Evolutionary conservation across 495 filamentous ascomycete species (phyloP).

Genomic region (Cryomyces minteri): DNA sequence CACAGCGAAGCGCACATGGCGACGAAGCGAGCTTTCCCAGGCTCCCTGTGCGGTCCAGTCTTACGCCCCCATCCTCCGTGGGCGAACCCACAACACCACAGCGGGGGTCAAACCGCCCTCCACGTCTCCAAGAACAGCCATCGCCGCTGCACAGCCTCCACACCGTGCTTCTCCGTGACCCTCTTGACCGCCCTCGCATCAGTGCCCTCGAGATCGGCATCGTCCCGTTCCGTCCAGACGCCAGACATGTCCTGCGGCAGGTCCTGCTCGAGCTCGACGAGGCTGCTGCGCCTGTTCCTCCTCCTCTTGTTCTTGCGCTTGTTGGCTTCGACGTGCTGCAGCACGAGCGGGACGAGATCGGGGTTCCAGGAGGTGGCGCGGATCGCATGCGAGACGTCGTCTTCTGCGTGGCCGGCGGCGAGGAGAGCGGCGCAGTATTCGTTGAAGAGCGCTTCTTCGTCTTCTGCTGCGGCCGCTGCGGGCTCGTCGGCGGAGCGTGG

Average conservation of each 20-base stretch:
- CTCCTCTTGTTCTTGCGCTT: too few relatives aligned
- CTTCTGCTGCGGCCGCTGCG: not conserved
- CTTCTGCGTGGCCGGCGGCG: constrained; percentile 23
- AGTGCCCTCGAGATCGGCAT: constrained; percentile 20
- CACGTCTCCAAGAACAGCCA: constrained; percentile 14
- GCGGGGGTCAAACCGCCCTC: not conserved
- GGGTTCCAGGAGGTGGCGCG: constrained; percentile 34
- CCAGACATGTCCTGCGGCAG: constrained; percentile 40
- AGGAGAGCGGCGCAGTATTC: not conserved
- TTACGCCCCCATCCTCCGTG: too few relatives aligned
- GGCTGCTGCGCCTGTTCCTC: too few relatives aligned
- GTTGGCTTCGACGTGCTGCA: constrained; percentile 25
- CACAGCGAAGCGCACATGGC: too few relatives aligned
- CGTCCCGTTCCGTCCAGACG: constrained; percentile 54
- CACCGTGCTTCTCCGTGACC: constrained; percentile 33
- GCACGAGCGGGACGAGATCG: constrained; percentile 32
- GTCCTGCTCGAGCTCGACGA: constrained; percentile 15
- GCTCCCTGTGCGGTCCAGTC: too few relatives aligned
- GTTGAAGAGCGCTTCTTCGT: not conserved
- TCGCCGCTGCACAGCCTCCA: constrained; percentile 17
- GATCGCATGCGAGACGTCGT: constrained; percentile 28
- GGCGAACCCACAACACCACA: too few relatives aligned
- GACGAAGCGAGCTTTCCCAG: too few relatives aligned
- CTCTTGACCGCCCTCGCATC: constrained; percentile 26
- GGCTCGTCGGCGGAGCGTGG: constrained; percentile 1